Evolutionary conservation across 2,329 filamentous ascomycete species (phyloP).

Genomic region (Triangularia verruculosa): DNA sequence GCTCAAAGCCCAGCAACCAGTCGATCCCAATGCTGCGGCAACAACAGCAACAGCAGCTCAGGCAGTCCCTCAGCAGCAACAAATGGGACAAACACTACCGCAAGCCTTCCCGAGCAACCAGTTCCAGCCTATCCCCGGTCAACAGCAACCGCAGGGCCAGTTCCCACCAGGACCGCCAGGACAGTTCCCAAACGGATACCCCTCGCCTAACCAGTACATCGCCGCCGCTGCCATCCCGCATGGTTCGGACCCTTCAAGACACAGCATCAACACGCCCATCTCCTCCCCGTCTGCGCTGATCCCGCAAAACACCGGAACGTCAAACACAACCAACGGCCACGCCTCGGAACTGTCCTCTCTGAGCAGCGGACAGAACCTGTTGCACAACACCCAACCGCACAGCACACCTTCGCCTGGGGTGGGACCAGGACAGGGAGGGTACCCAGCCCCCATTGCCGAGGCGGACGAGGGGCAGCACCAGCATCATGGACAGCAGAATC

Average conservation of each 20-base stretch:
- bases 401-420: slow-evolving; percentile 6
- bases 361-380: slow-evolving; percentile 7
- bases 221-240: neutral
- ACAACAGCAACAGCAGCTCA: neutral
- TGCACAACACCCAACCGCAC: slow-evolving; percentile 11
- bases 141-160: neutral
- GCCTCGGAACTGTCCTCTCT: slow-evolving; percentile 16
- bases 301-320: slow-evolving; percentile 23
- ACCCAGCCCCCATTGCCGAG: slow-evolving; percentile 22
- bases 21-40: neutral
- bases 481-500: neutral
- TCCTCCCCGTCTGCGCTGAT: slow-evolving; percentile 8
- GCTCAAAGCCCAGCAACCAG: slow-evolving; percentile 2
- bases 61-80: neutral
- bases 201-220: neutral
- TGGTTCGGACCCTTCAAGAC: neutral
- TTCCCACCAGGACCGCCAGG: slow-evolving; percentile 1
- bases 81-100: neutral
- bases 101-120: neutral
- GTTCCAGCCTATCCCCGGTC: neutral
- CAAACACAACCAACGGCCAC: slow-evolving; percentile 14
- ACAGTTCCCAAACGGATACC: neutral
- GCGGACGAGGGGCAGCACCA: slow-evolving; percentile 20
- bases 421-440: neutral
- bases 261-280: neutral